A percentile compares a stretch with the other conserved stretches of the same genome.
These are phyloP conservation scores for Exophiala aquamarina DNA, from an alignment of 2,329 filamentous ascomycete genomes.

Conservation along the genomic window DNA sequence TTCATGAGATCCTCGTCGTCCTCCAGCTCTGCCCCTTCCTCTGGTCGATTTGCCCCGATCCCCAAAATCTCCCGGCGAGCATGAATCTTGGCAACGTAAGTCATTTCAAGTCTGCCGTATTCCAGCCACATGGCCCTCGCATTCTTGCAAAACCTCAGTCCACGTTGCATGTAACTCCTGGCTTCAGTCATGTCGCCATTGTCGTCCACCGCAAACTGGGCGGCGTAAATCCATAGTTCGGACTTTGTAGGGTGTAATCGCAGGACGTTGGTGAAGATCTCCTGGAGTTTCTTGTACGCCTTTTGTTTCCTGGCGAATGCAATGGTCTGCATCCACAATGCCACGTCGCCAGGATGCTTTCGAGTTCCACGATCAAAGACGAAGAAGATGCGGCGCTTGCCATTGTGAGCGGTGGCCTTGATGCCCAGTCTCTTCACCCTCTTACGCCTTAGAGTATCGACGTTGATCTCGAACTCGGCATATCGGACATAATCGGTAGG, in stretches of 20 bases:
- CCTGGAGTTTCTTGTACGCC: constrained; percentile 60
- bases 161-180: constrained; percentile 82
- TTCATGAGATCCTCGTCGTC: constrained; percentile 58
- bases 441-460: constrained; percentile 75
- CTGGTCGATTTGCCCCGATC: constrained; percentile 50
- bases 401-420: constrained; percentile 67
- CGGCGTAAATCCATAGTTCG: constrained; percentile 81
- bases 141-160: constrained; percentile 81
- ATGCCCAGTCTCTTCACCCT: constrained; percentile 79
- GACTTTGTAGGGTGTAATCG: constrained; percentile 82
- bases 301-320: constrained; percentile 72
- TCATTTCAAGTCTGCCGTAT: constrained; percentile 88
- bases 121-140: constrained; percentile 79
- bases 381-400: constrained; percentile 81
- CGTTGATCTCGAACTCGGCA: constrained; percentile 67
- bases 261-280: constrained; percentile 67
- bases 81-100: constrained; percentile 81
- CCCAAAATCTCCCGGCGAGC: constrained; percentile 69
- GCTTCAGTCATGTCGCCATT: constrained; percentile 87
- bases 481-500: constrained; percentile 82
- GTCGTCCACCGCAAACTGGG: constrained; percentile 72
- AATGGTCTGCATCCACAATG: constrained; percentile 88
- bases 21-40: constrained; percentile 39
- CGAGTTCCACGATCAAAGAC: constrained; percentile 83
- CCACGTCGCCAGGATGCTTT: constrained; percentile 78